A percentile compares a stretch with the other conserved stretches of the same genome.
Conservation (phyloP, 2,329 filamentous ascomycete genomes). For the Fusarium oligoseptatum region DNA sequence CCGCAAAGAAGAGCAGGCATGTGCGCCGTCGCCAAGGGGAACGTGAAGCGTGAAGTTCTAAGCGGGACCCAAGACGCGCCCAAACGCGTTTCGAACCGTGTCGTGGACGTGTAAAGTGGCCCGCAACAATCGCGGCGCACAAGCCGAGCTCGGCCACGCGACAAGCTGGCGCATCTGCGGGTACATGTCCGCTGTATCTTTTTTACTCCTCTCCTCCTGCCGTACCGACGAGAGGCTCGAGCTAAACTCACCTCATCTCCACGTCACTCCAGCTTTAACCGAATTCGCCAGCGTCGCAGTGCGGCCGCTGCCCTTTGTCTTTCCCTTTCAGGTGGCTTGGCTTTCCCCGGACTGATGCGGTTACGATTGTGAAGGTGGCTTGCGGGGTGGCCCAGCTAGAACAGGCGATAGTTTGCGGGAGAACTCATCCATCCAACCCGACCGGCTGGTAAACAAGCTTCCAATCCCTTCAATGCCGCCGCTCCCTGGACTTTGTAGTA, state of each 20-base stretch:
- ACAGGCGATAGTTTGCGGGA: background rate
- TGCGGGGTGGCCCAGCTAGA: background rate
- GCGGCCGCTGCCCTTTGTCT: background rate
- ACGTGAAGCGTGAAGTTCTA: constrained; percentile 22
- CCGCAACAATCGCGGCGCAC: background rate
- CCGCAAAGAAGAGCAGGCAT: constrained; percentile 23
- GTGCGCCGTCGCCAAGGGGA: constrained; percentile 38
- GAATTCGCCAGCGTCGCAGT: constrained; percentile 5
- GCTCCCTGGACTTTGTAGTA: background rate
- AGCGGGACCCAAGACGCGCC: constrained; percentile 17
- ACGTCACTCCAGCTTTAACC: constrained; percentile 21
- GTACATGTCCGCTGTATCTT: background rate
- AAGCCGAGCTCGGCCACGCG: constrained; percentile 11
- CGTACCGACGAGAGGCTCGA: background rate
- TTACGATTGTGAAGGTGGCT: background rate
- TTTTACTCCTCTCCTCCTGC: background rate
- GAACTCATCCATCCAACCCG: background rate
- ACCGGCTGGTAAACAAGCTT: background rate
- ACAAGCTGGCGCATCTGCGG: background rate
- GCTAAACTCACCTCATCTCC: constrained; percentile 3
- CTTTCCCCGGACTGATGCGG: constrained; percentile 10
- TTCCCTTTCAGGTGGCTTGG: constrained; percentile 10
- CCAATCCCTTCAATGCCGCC: background rate
- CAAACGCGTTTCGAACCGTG: constrained; percentile 1
- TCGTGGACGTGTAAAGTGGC: constrained; percentile 23